These are phyloP conservation scores for Neonothopanus nambi DNA, from an alignment of 1,284 basidiomycete species.

Conservation along the genomic window DNA sequence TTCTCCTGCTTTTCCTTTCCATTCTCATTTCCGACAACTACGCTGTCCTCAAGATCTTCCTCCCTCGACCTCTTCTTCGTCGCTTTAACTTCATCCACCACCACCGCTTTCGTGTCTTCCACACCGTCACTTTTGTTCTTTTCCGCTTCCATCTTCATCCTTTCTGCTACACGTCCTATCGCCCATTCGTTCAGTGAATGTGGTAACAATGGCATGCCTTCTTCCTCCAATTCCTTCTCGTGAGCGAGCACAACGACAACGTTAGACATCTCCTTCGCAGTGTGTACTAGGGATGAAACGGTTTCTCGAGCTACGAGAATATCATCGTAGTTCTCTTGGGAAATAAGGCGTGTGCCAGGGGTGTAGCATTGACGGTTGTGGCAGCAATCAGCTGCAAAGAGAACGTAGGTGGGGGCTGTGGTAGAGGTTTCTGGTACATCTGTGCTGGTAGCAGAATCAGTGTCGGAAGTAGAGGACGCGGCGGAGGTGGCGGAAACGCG, in stretches of 20 bases:
- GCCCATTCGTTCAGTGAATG: constrained; percentile 8
- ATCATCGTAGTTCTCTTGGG: constrained; percentile 1
- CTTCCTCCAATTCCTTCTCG: constrained; percentile 7
- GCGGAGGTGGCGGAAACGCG: not conserved
- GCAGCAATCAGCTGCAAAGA: constrained; percentile 20
- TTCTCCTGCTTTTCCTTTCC: too few species aligned
- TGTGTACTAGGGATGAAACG: not conserved
- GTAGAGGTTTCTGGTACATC: constrained; percentile 39
- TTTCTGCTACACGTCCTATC: not conserved
- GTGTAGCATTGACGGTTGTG: constrained; percentile 20
- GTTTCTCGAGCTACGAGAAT: not conserved
- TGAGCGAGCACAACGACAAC: constrained; percentile 10
- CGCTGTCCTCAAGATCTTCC: too few species aligned
- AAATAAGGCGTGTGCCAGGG: constrained; percentile 10
- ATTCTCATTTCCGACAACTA: too few species aligned
- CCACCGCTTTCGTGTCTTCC: too few species aligned
- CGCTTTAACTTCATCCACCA: too few species aligned
- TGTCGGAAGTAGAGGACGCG: constrained; percentile 16
- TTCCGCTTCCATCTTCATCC: not conserved
- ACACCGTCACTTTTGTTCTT: too few species aligned
- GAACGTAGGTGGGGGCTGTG: constrained; percentile 16
- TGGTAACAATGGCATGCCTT: constrained; percentile 9
- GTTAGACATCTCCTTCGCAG: constrained; percentile 4
- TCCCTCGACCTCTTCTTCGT: too few species aligned
- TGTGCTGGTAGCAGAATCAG: constrained; percentile 41